Evolutionary conservation across 2,329 filamentous ascomycete genomes (phyloP).

Genomic region (Iodosphaeria phyllophila): DNA sequence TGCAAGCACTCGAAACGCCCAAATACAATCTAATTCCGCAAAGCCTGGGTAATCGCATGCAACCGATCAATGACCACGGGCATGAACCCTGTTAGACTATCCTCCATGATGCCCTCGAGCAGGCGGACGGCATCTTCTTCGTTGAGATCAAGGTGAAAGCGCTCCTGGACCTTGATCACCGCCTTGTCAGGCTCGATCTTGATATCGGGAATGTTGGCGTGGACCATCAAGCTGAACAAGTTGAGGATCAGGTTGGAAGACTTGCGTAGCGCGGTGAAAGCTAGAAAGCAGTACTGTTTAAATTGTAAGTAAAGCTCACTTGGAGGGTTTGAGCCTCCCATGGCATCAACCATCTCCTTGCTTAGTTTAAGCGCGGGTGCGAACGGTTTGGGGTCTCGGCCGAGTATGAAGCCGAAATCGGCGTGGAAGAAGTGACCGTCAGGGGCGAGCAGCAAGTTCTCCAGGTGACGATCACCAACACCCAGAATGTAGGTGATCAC

Average conservation of each 20-base stretch:
- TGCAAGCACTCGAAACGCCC: too few relatives aligned
- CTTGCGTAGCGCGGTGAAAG: slow-evolving; percentile 81
- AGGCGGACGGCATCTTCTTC: slow-evolving; percentile 85
- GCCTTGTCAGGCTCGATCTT: slow-evolving; percentile 83
- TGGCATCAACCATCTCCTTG: slow-evolving; percentile 96
- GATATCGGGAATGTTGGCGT: slow-evolving; percentile 94
- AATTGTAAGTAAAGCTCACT: slow-evolving; percentile 67
- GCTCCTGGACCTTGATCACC: slow-evolving; percentile 83
- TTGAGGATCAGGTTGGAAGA: slow-evolving; percentile 84
- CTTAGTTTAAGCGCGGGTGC: slow-evolving; percentile 93
- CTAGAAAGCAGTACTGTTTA: slow-evolving; percentile 89
- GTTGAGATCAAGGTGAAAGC: slow-evolving; percentile 77
- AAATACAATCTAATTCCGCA: slow-evolving; percentile 46
- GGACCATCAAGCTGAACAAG: slow-evolving; percentile 89
- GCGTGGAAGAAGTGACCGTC: slow-evolving; percentile 95
- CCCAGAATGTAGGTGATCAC: slow-evolving; percentile 97
- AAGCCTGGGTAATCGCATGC: slow-evolving; percentile 85
- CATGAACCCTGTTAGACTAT: slow-evolving; percentile 75
- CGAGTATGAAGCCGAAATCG: slow-evolving; percentile 95
- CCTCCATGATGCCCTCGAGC: slow-evolving; percentile 78
- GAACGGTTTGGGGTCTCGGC: slow-evolving; percentile 92
- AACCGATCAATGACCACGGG: slow-evolving; percentile 89
- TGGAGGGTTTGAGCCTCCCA: slow-evolving; percentile 62
- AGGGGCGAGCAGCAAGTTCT: slow-evolving; percentile 81
- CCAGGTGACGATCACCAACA: slow-evolving; percentile 86